Evolutionary conservation across 768 basidiomycete genomes (phyloP).

Genomic region (Stropharia rugosoannulata): DNA sequence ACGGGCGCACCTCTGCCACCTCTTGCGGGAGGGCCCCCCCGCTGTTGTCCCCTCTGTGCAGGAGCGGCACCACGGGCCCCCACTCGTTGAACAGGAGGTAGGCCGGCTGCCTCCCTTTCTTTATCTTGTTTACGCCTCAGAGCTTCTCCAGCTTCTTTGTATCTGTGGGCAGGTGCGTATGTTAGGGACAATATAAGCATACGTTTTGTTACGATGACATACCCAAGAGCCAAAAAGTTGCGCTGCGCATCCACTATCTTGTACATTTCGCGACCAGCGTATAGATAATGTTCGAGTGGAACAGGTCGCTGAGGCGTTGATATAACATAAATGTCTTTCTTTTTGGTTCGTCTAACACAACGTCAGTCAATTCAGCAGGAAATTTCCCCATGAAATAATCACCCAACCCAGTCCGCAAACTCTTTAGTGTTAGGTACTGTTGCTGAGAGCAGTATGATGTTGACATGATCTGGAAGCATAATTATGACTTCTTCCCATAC

Average conservation of each 20-base stretch:
- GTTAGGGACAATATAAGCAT: background rate
- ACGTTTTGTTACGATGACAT: conserved; percentile 26
- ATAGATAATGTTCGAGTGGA: conserved; percentile 94
- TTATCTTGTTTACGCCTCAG: conserved; percentile 95
- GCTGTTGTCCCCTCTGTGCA: conserved; percentile 57
- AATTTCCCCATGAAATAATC: conserved; percentile 23
- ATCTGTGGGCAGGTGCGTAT: conserved; percentile 41
- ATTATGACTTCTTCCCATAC: conserved; percentile 99
- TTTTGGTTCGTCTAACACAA: conserved; percentile 83
- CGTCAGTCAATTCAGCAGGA: conserved; percentile 1
- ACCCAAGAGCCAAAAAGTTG: conserved; percentile 75
- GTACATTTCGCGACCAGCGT: conserved; percentile 89
- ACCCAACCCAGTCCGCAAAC: conserved; percentile 99
- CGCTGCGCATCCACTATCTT: conserved; percentile 89
- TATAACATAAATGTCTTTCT: conserved; percentile 99
- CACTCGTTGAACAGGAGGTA: conserved; percentile 80
- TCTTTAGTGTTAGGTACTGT: conserved; percentile 98
- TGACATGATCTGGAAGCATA: conserved; percentile 98
- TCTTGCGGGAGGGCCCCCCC: conserved; percentile 39
- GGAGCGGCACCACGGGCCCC: conserved; percentile 75
- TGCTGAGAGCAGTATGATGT: conserved; percentile 94
- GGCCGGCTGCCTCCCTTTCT: conserved; percentile 92
- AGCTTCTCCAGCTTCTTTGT: conserved; percentile 88
- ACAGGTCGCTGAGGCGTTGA: conserved; percentile 96
- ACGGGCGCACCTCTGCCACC: conserved; percentile 40